Evolutionary conservation across 495 filamentous ascomycete species (phyloP).

Genomic region (Aspergillus bridgeri): DNA sequence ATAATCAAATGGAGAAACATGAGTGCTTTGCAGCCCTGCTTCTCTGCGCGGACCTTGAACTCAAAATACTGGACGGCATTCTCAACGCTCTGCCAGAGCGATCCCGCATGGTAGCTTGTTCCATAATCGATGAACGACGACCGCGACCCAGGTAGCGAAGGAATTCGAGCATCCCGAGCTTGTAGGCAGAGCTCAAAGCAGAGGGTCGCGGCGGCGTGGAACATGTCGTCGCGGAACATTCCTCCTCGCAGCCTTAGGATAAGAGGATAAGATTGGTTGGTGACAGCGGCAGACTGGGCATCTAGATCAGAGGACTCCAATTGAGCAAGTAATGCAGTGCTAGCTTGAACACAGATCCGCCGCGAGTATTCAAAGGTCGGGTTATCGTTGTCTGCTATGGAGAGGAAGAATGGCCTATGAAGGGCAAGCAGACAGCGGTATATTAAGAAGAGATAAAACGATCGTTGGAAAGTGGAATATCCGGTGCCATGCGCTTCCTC

Average conservation of each 20-base stretch:
- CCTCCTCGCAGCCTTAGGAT: background rate
- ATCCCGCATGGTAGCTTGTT: background rate
- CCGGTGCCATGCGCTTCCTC: background rate
- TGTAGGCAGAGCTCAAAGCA: conserved; percentile 15
- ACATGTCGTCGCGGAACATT: conserved; percentile 14
- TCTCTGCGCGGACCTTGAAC: conserved; percentile 11
- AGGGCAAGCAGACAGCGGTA: conserved; percentile 13
- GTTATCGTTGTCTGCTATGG: background rate
- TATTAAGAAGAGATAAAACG: conserved; percentile 10
- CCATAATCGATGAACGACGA: background rate
- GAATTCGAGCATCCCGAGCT: conserved; percentile 1
- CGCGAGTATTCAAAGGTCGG: background rate
- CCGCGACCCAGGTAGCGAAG: background rate
- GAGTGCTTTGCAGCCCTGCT: conserved; percentile 7
- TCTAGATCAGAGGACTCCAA: background rate
- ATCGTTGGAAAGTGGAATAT: background rate
- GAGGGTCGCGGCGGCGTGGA: conserved; percentile 11
- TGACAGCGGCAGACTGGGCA: background rate
- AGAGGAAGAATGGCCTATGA: conserved; percentile 11
- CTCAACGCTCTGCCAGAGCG: conserved; percentile 4
- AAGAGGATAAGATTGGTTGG: background rate
- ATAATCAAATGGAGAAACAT: conserved; percentile 4
- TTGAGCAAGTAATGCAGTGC: background rate
- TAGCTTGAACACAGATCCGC: background rate
- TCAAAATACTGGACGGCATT: conserved; percentile 12